Conservation (phyloP, 2,329 filamentous ascomycete species). For the Arthroderma sp. region DNA sequence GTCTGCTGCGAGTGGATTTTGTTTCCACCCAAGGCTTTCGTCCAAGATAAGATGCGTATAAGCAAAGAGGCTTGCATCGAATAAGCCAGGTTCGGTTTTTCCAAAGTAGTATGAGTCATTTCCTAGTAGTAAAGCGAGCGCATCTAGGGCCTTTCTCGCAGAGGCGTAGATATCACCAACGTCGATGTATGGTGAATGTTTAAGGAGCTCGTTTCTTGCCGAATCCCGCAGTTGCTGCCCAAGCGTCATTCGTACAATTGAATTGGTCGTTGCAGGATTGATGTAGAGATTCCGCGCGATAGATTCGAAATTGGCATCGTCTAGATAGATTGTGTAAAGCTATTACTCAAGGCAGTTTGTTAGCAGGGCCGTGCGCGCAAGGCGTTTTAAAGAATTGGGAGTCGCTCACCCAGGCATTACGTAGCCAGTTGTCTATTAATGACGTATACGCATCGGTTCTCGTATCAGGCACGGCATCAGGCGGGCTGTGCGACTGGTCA, state of each 20-base stretch:
- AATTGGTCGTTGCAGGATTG: conserved; percentile 43
- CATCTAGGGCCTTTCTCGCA: conserved; percentile 49
- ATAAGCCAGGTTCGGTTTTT: conserved; percentile 48
- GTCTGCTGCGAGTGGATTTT: conserved; percentile 44
- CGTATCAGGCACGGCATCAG: conserved; percentile 39
- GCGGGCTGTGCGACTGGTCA: conserved; percentile 33
- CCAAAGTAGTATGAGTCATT: conserved; percentile 49
- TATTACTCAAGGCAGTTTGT: conserved; percentile 15
- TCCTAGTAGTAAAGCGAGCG: conserved; percentile 47
- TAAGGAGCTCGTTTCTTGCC: conserved; percentile 60
- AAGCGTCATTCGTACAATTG: conserved; percentile 50
- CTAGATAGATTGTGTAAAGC: conserved; percentile 73
- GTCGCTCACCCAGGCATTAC: conserved; percentile 59
- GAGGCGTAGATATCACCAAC: conserved; percentile 45
- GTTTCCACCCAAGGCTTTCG: conserved; percentile 48
- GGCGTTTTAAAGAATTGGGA: not conserved
- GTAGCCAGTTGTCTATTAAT: conserved; percentile 62
- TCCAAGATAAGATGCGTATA: conserved; percentile 74
- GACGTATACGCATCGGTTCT: conserved; percentile 52
- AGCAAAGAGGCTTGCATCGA: conserved; percentile 81
- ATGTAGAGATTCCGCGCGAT: conserved; percentile 65
- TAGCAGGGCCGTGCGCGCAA: not conserved
- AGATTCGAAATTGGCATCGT: conserved; percentile 47
- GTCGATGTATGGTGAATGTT: conserved; percentile 42
- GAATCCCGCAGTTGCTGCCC: conserved; percentile 56